Evolutionary conservation across 345 rosid species (phyloP).

Genomic region (Leavenworthia alabamica): DNA sequence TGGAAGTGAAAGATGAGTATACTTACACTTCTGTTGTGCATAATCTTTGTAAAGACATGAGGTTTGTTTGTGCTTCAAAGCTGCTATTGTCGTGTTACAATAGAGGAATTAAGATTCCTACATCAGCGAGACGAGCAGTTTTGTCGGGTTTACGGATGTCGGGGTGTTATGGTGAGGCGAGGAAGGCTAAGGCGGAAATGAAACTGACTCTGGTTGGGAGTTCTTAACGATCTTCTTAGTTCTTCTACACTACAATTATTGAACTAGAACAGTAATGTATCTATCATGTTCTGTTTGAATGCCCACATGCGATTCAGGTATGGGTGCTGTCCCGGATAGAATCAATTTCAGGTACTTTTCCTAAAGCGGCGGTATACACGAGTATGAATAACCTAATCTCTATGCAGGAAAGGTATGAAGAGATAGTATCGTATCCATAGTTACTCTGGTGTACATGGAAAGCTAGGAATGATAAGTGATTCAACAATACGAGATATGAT

Average conservation of each 20-base stretch:
- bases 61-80: conserved; percentile 58
- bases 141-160: conserved; percentile 52
- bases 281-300: no score
- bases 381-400: no score
- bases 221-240: conserved; percentile 23
- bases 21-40: conserved; percentile 67
- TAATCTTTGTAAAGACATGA: conserved; percentile 65
- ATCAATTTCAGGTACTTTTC: no score
- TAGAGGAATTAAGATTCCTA: conserved; percentile 54
- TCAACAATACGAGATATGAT: no score
- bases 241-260: conserved; percentile 2
- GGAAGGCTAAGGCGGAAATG: conserved; percentile 48
- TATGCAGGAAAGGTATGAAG: no score
- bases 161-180: conserved; percentile 51
- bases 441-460: no score
- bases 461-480: no score
- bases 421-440: no score
- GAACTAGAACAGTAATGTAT: conserved; percentile 7
- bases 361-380: no score
- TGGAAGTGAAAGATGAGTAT: conserved; percentile 70
- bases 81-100: conserved; percentile 54
- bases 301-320: no score
- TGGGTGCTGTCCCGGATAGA: no score
- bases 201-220: conserved; percentile 34
- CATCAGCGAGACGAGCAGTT: conserved; percentile 62